A percentile compares a stretch with the other conserved stretches of the same genome.
These are phyloP conservation scores for Russula griseocarnosa DNA, from an alignment of 768 basidiomycete species.

Conservation along the genomic window DNA sequence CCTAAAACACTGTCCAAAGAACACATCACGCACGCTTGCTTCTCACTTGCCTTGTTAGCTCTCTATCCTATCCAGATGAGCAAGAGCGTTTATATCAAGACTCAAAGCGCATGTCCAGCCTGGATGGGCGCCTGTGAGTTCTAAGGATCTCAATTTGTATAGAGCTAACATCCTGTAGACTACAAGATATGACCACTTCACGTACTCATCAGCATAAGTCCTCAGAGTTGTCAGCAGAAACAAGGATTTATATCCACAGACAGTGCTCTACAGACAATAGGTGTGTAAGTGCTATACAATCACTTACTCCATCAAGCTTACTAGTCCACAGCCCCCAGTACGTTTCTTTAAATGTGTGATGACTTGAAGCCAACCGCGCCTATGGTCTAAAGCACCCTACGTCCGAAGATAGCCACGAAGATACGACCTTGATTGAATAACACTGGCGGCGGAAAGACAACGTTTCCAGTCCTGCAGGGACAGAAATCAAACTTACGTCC, in stretches of 20 bases:
- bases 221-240: not conserved
- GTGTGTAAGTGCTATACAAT: too few relatives aligned
- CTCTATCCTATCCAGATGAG: slow-evolving; percentile 40
- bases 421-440: slow-evolving; percentile 40
- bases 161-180: slow-evolving; percentile 14
- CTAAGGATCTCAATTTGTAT: not conserved
- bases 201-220: slow-evolving; percentile 27
- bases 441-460: slow-evolving; percentile 39
- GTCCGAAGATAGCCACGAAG: slow-evolving; percentile 48
- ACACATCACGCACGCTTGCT: slow-evolving; percentile 39
- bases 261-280: too few relatives aligned
- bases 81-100: slow-evolving; percentile 41
- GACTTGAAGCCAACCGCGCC: not conserved
- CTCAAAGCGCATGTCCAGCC: slow-evolving; percentile 34
- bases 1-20: slow-evolving; percentile 29
- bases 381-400: slow-evolving; percentile 38
- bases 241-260: too few relatives aligned
- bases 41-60: slow-evolving; percentile 42
- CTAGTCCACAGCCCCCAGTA: slow-evolving; percentile 15
- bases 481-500: slow-evolving; percentile 38
- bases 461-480: slow-evolving; percentile 44
- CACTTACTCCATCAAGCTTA: too few relatives aligned
- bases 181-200: slow-evolving; percentile 30
- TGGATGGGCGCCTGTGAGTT: slow-evolving; percentile 13
- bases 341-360: not conserved